Conservation (phyloP, 139 green algal genomes). For the Mesostigma viride region DNA sequence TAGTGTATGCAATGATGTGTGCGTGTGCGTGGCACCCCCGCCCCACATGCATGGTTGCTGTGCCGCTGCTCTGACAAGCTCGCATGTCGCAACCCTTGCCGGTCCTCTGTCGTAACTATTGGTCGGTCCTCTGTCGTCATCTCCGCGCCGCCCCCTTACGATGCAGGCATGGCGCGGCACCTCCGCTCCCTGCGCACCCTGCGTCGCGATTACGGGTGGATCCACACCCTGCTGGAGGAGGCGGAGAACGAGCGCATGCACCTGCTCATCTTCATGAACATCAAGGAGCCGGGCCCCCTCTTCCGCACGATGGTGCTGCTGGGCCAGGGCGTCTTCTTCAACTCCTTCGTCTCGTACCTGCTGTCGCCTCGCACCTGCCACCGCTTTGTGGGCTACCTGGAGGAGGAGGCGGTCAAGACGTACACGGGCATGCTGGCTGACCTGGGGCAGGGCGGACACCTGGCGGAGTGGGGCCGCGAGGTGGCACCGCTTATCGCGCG, state of each 20-base stretch:
- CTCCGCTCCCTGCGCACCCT: constrained; percentile 67
- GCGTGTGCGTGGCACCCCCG: no score
- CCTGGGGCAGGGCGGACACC: constrained; percentile 43
- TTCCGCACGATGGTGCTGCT: constrained; percentile 67
- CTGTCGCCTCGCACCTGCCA: constrained; percentile 67
- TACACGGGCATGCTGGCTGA: no score
- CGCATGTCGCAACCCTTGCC: no score
- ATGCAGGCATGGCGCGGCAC: constrained; percentile 81
- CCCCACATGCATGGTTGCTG: no score
- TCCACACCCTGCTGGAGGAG: constrained; percentile 90
- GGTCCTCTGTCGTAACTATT: no score
- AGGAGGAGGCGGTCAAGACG: constrained; percentile 89
- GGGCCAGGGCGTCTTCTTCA: constrained; percentile 73
- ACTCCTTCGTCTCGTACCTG: constrained; percentile 76
- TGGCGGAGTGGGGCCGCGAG: no score
- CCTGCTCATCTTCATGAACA: constrained; percentile 82
- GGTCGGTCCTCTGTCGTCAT: no score
- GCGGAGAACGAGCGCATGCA: constrained; percentile 84
- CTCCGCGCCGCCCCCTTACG: no score
- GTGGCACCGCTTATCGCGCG: constrained; percentile 52
- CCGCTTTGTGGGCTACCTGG: constrained; percentile 78
- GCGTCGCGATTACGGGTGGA: constrained; percentile 72
- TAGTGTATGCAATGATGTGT: no score
- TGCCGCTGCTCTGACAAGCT: no score
- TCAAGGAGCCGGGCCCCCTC: constrained; percentile 55